These are phyloP conservation scores for Bolboschoenoplectus hybrid DNA, from an alignment of 202 grass and related monocot species.

Conservation along the genomic window DNA sequence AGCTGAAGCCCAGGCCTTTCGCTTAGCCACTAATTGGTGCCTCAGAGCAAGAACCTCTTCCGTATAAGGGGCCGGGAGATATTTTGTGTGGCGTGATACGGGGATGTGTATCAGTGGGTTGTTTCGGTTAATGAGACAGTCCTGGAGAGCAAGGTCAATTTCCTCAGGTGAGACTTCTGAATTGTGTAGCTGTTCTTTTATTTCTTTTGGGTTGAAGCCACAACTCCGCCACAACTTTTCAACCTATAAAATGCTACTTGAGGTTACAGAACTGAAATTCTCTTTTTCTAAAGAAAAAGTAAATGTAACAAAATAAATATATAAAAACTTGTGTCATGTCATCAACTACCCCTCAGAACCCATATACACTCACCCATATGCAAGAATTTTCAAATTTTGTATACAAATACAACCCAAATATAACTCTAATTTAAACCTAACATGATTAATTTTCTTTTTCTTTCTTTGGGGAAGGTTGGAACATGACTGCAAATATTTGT, in stretches of 20 bases:
- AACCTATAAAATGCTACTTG: conserved; percentile 1
- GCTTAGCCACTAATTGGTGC: conserved; percentile 18
- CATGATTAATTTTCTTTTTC: too few relatives aligned
- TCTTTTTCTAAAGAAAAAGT: not conserved
- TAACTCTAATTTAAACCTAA: not conserved
- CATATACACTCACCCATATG: not conserved
- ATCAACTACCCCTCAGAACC: not conserved
- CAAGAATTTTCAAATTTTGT: not conserved
- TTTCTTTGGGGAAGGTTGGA: too few relatives aligned
- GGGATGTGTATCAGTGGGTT: conserved; percentile 27
- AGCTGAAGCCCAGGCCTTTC: conserved; percentile 1
- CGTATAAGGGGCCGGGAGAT: not conserved
- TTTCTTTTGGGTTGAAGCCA: not conserved
- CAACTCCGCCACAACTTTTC: conserved; percentile 16
- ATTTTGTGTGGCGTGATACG: not conserved
- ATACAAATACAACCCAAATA: not conserved
- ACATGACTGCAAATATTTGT: too few relatives aligned
- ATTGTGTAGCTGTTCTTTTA: not conserved
- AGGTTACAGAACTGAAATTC: not conserved
- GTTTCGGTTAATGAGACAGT: conserved; percentile 12
- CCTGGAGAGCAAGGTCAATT: not conserved
- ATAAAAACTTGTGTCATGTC: not conserved
- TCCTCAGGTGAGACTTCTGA: conserved; percentile 6
- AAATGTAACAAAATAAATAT: not conserved
- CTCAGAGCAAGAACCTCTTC: not conserved